A percentile compares a stretch with the other conserved stretches of the same genome.
Conservation (phyloP, 1,139 yeast species). For the Tardiomyces digboiensis region DNA sequence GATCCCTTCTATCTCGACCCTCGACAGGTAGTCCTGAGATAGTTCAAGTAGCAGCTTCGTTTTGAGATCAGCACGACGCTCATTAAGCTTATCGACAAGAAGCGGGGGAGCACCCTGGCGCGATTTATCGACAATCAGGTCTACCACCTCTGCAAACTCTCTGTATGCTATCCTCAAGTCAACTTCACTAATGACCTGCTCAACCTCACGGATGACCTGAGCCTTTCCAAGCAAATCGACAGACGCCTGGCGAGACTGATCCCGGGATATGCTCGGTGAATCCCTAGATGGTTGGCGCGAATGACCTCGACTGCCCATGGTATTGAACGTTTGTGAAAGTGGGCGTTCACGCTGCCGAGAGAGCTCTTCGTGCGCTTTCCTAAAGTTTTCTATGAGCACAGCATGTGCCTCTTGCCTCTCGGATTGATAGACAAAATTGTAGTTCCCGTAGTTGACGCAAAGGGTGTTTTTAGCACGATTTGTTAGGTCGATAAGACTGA, state of each 20-base stretch:
- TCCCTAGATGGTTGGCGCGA: not conserved
- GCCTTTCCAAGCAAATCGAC: not conserved
- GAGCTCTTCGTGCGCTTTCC: slow-evolving; percentile 57
- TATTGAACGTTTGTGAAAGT: not conserved
- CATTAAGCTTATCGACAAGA: slow-evolving; percentile 19
- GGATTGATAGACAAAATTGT: slow-evolving; percentile 54
- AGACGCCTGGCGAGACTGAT: not conserved
- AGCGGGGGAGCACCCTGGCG: slow-evolving; percentile 3
- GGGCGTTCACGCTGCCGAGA: slow-evolving; percentile 19
- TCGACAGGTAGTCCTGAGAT: slow-evolving; percentile 27
- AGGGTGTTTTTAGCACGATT: slow-evolving; percentile 20
- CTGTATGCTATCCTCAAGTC: slow-evolving; percentile 60
- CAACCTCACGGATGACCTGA: slow-evolving; percentile 35
- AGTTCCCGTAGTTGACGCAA: slow-evolving; percentile 34
- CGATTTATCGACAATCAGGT: slow-evolving; percentile 25
- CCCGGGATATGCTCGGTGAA: not conserved
- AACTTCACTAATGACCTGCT: slow-evolving; percentile 55
- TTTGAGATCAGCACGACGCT: slow-evolving; percentile 19
- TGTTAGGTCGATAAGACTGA: slow-evolving; percentile 38
- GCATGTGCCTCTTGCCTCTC: slow-evolving; percentile 51
- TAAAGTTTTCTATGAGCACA: slow-evolving; percentile 49
- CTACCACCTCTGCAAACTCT: slow-evolving; percentile 46
- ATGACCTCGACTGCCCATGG: not conserved
- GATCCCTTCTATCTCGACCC: slow-evolving; percentile 15
- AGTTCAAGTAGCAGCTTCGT: slow-evolving; percentile 23